phyloP scores from a whole-genome alignment of 306 rosid species.

The Sechiopsis laciniata region DNA sequence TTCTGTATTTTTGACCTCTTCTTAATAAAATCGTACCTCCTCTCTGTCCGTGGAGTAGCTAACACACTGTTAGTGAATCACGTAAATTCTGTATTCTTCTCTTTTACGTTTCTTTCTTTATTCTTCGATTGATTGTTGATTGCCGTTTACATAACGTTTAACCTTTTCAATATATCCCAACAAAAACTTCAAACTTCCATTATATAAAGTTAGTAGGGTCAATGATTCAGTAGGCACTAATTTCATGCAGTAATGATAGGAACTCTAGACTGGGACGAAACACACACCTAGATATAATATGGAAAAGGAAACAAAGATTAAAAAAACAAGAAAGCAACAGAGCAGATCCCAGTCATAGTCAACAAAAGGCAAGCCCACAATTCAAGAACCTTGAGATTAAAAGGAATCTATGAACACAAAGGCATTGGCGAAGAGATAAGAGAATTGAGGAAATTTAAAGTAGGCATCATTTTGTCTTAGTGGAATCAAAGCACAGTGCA shows the following conservation, averaged over 20 bases:
- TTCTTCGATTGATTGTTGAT: too few species aligned
- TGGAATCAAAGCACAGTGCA: slow-evolving; percentile 18
- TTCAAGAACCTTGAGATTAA: slow-evolving; percentile 42
- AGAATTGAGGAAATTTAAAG: slow-evolving; percentile 28
- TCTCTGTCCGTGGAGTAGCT: too few species aligned
- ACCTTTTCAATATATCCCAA: background rate
- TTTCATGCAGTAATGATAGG: slow-evolving; percentile 15
- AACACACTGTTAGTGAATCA: too few species aligned
- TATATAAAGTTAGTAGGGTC: slow-evolving; percentile 8
- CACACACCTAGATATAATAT: slow-evolving; percentile 7
- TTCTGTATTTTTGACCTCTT: too few species aligned
- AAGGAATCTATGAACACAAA: slow-evolving; percentile 33
- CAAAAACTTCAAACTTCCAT: background rate
- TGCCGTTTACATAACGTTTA: too few species aligned
- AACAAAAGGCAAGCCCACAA: slow-evolving; percentile 35
- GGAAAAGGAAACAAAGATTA: slow-evolving; percentile 11
- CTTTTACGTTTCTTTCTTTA: too few species aligned
- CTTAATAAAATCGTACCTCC: too few species aligned
- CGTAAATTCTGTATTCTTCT: too few species aligned
- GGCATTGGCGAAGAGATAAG: slow-evolving; percentile 27
- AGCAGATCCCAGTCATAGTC: slow-evolving; percentile 31
- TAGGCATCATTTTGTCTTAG: slow-evolving; percentile 30
- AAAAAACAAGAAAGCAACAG: slow-evolving; percentile 15
- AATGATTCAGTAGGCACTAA: slow-evolving; percentile 20
- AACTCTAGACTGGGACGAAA: background rate